phyloP scores from a whole-genome alignment of 108 stramenopile genomes.

The Hondaea fermentalgiana region DNA sequence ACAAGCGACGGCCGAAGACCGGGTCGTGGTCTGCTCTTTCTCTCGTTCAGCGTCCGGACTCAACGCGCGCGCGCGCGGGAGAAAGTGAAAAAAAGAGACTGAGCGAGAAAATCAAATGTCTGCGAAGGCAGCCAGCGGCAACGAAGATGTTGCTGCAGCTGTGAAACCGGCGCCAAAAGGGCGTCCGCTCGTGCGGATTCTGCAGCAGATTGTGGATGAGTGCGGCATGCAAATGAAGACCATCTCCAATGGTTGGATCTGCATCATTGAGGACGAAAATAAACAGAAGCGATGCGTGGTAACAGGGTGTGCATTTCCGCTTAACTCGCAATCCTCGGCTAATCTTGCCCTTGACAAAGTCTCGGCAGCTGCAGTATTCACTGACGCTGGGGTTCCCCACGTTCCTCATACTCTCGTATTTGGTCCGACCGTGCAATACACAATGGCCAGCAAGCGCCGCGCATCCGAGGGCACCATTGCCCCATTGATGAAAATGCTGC shows the following conservation, averaged over 20 bases:
- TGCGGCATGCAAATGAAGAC: background rate
- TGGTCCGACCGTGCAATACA: background rate
- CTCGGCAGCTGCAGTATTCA: background rate
- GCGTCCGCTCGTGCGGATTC: background rate
- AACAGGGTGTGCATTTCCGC: background rate
- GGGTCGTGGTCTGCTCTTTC: no score
- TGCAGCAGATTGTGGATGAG: background rate
- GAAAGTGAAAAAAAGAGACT: no score
- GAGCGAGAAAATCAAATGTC: no score
- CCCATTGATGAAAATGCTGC: background rate
- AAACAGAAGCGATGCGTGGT: background rate
- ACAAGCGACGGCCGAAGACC: no score
- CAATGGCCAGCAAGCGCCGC: background rate
- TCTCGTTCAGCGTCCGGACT: no score
- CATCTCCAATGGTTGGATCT: background rate
- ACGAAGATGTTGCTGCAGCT: background rate
- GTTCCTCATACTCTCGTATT: background rate
- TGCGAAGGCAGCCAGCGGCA: background rate
- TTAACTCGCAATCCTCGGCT: background rate
- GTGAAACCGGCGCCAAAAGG: background rate
- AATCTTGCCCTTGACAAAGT: background rate
- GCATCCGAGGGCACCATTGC: background rate
- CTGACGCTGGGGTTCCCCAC: background rate
- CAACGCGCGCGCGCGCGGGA: no score
- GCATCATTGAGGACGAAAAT: background rate